phyloP scores from a whole-genome alignment of 768 basidiomycete genomes.

The Lenzites betulinus region DNA sequence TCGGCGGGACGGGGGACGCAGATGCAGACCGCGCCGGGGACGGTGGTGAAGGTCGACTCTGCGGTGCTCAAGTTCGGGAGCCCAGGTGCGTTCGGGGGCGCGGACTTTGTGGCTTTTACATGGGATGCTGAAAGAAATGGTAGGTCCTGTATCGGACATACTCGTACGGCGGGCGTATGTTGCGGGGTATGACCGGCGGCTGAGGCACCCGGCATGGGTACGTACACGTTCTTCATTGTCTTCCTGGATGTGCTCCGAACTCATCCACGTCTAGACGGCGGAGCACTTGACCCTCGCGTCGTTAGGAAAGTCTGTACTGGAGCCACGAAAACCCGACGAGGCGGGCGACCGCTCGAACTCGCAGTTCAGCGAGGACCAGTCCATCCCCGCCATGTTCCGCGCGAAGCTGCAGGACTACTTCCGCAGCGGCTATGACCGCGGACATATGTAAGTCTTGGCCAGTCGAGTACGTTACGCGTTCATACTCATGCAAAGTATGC shows the following conservation, averaged over 20 bases:
- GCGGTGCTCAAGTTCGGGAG: slow-evolving; percentile 75
- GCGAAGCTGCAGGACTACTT: slow-evolving; percentile 89
- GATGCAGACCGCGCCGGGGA: slow-evolving; percentile 38
- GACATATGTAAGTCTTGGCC: slow-evolving; percentile 77
- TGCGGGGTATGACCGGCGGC: slow-evolving; percentile 85
- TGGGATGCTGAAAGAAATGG: background rate
- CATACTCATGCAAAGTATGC: background rate
- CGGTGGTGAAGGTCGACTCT: slow-evolving; percentile 26
- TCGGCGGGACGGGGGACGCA: slow-evolving; percentile 46
- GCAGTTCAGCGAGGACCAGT: slow-evolving; percentile 80
- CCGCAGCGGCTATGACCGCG: slow-evolving; percentile 91
- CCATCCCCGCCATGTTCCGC: slow-evolving; percentile 75
- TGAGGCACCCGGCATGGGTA: slow-evolving; percentile 95
- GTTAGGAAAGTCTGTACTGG: slow-evolving; percentile 51
- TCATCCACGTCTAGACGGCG: slow-evolving; percentile 64
- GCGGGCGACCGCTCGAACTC: slow-evolving; percentile 74
- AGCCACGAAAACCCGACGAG: slow-evolving; percentile 39
- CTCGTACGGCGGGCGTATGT: slow-evolving; percentile 83
- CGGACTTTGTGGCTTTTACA: background rate
- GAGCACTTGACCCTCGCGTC: slow-evolving; percentile 88
- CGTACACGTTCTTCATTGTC: slow-evolving; percentile 20
- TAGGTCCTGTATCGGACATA: slow-evolving; percentile 84
- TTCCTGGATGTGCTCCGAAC: background rate
- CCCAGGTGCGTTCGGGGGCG: slow-evolving; percentile 57
- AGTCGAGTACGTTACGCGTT: background rate